These are phyloP conservation scores for Camelina hispida DNA, from an alignment of 345 rosid genomes.

Conservation along the genomic window DNA sequence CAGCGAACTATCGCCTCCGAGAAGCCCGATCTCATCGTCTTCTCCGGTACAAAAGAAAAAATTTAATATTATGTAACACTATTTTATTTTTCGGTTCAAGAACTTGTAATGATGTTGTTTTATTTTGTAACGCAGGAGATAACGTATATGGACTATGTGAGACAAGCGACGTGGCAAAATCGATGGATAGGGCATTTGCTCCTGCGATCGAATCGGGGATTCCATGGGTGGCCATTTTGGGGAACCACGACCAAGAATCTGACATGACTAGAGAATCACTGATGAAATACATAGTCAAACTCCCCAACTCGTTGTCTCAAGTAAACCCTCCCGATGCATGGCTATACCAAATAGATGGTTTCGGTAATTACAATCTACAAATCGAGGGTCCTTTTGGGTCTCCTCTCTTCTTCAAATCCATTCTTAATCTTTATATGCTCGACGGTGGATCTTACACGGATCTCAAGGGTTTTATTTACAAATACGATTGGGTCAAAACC, in stretches of 20 bases:
- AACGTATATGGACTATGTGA: slow-evolving; percentile 67
- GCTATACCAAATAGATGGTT: slow-evolving; percentile 69
- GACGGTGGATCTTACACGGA: slow-evolving; percentile 86
- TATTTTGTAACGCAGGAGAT: slow-evolving; percentile 55
- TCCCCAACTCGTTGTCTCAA: slow-evolving; percentile 69
- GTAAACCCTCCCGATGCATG: slow-evolving; percentile 61
- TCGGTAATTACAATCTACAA: slow-evolving; percentile 90
- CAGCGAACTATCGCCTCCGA: slow-evolving; percentile 75
- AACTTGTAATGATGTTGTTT: too few species aligned
- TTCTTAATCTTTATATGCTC: slow-evolving; percentile 81
- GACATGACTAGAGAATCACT: slow-evolving; percentile 76
- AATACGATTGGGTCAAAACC: slow-evolving; percentile 83
- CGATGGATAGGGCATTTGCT: slow-evolving; percentile 71
- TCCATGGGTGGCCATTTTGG: slow-evolving; percentile 91
- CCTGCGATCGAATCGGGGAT: slow-evolving; percentile 76
- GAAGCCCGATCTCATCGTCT: slow-evolving; percentile 82
- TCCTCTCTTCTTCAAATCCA: slow-evolving; percentile 68
- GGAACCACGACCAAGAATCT: slow-evolving; percentile 92
- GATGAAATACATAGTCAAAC: slow-evolving; percentile 74
- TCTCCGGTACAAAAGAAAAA: slow-evolving; percentile 56
- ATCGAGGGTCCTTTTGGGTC: slow-evolving; percentile 75
- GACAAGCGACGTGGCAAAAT: slow-evolving; percentile 65
- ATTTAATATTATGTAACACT: too few species aligned
- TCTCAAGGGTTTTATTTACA: slow-evolving; percentile 50
- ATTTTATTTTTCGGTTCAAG: background rate